Conservation (phyloP, 2,329 filamentous ascomycete species). For the Phaeosphaeria sp. region DNA sequence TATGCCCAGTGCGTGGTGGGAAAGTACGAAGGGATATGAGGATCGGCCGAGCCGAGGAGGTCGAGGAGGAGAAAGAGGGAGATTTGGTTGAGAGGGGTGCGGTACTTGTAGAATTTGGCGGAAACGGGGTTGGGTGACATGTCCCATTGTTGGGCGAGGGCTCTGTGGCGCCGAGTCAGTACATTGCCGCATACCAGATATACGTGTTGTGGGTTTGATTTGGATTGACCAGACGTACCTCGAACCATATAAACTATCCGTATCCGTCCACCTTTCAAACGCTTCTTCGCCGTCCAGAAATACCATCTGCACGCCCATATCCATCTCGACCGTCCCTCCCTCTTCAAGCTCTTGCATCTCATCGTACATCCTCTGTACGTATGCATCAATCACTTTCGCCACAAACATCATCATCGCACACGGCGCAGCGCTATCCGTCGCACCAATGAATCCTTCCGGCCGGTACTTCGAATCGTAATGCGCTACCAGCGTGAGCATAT, state of each 20-base stretch:
- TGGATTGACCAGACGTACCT: no score
- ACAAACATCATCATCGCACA: constrained; percentile 93
- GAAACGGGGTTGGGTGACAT: constrained; percentile 69
- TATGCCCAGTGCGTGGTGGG: constrained; percentile 94
- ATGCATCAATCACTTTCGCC: constrained; percentile 78
- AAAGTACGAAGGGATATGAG: constrained; percentile 84
- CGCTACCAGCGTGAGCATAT: constrained; percentile 83
- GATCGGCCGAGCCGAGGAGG: constrained; percentile 74
- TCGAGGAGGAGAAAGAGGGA: constrained; percentile 91
- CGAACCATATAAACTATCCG: constrained; percentile 87
- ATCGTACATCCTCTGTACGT: constrained; percentile 82
- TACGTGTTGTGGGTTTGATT: background rate
- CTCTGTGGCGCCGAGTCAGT: constrained; percentile 38
- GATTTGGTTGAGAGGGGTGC: constrained; percentile 77
- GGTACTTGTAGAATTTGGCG: constrained; percentile 68
- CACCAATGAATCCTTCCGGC: constrained; percentile 88
- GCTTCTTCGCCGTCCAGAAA: constrained; percentile 95
- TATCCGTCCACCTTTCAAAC: constrained; percentile 78
- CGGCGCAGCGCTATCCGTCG: constrained; percentile 90
- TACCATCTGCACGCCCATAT: constrained; percentile 85
- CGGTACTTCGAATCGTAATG: constrained; percentile 89
- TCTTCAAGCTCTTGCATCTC: constrained; percentile 64
- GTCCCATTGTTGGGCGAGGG: constrained; percentile 86
- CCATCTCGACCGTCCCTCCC: constrained; percentile 69
- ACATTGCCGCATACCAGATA: background rate